Conservation (phyloP, 352 stramenopile species). For the Globisporangium spiculum region DNA sequence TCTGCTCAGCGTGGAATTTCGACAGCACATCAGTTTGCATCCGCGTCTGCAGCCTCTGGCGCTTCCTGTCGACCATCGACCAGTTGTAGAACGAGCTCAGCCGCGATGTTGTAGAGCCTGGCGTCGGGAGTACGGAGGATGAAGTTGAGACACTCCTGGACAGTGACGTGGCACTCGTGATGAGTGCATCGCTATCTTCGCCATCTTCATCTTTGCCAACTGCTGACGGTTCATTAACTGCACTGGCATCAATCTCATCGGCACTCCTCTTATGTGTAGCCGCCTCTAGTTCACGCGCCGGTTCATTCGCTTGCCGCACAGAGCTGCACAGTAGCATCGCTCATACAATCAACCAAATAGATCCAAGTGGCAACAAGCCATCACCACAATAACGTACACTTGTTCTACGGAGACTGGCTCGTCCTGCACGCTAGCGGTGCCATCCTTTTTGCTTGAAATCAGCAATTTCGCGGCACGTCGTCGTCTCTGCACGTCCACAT, state of each 20-base stretch:
- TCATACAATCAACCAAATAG: neutral
- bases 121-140: slow-evolving; percentile 16
- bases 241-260: neutral
- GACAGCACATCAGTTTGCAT: slow-evolving; percentile 14
- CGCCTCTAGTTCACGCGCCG: neutral
- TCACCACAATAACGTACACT: neutral
- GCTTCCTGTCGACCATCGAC: slow-evolving; percentile 33
- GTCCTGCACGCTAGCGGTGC: neutral
- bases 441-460: neutral
- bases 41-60: slow-evolving; percentile 25
- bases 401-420: neutral
- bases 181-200: neutral
- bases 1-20: slow-evolving; percentile 24
- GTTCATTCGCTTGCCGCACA: neutral
- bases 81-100: slow-evolving; percentile 29
- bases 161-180: slow-evolving; percentile 15
- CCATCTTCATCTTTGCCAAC: neutral
- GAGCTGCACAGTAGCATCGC: neutral
- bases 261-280: neutral
- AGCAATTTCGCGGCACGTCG: slow-evolving; percentile 61
- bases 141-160: slow-evolving; percentile 10
- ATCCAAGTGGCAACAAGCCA: neutral
- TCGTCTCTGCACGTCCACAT: slow-evolving; percentile 34
- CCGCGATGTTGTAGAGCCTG: slow-evolving; percentile 4
- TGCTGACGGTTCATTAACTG: neutral